These are phyloP conservation scores for Plasmodium chabaudi DNA, from an alignment of 169 alveolate genomes.

Conservation along the genomic window DNA sequence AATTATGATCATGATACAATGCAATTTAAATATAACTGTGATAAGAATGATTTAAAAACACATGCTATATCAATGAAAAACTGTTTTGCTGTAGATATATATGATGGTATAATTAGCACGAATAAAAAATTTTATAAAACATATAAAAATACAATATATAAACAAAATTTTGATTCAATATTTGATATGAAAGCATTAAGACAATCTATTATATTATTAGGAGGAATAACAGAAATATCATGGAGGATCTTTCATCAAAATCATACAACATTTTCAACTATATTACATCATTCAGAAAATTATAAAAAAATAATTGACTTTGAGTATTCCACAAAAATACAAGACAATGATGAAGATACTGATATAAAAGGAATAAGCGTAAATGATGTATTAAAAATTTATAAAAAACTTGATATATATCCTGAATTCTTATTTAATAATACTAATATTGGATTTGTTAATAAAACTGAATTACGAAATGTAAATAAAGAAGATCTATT, in stretches of 20 bases:
- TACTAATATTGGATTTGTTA: slow-evolving; percentile 27
- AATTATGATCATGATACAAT: neutral
- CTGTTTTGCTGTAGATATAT: slow-evolving; percentile 5
- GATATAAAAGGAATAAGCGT: slow-evolving; percentile 52
- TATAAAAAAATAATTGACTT: slow-evolving; percentile 49
- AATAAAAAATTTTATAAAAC: slow-evolving; percentile 26
- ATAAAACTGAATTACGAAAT: slow-evolving; percentile 16
- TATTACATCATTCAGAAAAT: slow-evolving; percentile 41
- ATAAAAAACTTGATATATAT: slow-evolving; percentile 32
- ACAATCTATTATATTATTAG: slow-evolving; percentile 38
- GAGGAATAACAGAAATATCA: slow-evolving; percentile 55
- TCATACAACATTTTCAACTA: slow-evolving; percentile 40
- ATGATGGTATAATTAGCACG: slow-evolving; percentile 55
- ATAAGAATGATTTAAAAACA: slow-evolving; percentile 3
- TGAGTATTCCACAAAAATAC: slow-evolving; percentile 35
- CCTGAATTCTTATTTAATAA: slow-evolving; percentile 39
- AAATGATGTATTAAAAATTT: slow-evolving; percentile 42
- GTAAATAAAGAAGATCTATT: slow-evolving; percentile 29
- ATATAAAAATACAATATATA: neutral
- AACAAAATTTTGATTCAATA: slow-evolving; percentile 11
- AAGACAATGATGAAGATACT: slow-evolving; percentile 54
- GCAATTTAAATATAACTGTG: slow-evolving; percentile 13
- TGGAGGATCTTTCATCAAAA: slow-evolving; percentile 72
- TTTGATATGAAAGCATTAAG: slow-evolving; percentile 60
- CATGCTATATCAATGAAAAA: slow-evolving; percentile 46